These are phyloP conservation scores for Vaccinium macrocarpon DNA, from an alignment of 148 eudicot genomes.

Conservation along the genomic window DNA sequence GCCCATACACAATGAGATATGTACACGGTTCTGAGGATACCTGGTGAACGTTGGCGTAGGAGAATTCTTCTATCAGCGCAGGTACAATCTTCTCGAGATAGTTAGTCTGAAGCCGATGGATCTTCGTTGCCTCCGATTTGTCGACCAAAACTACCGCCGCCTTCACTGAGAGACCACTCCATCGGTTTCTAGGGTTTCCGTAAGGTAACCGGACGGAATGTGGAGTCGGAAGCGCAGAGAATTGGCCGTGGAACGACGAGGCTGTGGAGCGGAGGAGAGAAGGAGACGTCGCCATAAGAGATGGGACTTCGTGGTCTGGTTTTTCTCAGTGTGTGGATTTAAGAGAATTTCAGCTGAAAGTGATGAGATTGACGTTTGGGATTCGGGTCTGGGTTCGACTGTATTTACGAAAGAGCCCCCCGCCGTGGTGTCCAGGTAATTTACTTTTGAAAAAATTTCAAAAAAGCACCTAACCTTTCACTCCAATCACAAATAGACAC, in stretches of 20 bases:
- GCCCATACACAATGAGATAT: not conserved
- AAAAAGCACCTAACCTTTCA: too few relatives aligned
- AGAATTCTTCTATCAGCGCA: slow-evolving; percentile 75
- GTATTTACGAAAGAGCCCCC: not conserved
- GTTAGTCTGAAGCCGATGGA: slow-evolving; percentile 54
- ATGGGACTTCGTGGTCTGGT: not conserved
- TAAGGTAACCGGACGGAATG: slow-evolving; percentile 28
- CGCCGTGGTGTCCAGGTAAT: too few relatives aligned
- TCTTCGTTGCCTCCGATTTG: slow-evolving; percentile 59
- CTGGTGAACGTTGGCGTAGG: slow-evolving; percentile 78
- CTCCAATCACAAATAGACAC: too few relatives aligned
- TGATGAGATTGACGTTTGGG: not conserved
- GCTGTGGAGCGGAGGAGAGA: slow-evolving; percentile 59
- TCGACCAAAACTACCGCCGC: slow-evolving; percentile 67
- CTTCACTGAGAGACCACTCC: slow-evolving; percentile 34
- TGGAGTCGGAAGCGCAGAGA: slow-evolving; percentile 25
- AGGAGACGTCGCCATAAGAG: slow-evolving; percentile 60
- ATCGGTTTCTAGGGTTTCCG: slow-evolving; percentile 21
- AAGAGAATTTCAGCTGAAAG: not conserved
- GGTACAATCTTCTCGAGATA: slow-evolving; percentile 65
- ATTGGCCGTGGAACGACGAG: slow-evolving; percentile 53
- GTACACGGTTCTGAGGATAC: slow-evolving; percentile 21
- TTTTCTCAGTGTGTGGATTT: not conserved
- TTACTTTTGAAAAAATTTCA: too few relatives aligned
- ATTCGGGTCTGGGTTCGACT: not conserved